Base-by-base conservation (phyloP, 306 rosid genomes). In the Rubus idaeus region DNA sequence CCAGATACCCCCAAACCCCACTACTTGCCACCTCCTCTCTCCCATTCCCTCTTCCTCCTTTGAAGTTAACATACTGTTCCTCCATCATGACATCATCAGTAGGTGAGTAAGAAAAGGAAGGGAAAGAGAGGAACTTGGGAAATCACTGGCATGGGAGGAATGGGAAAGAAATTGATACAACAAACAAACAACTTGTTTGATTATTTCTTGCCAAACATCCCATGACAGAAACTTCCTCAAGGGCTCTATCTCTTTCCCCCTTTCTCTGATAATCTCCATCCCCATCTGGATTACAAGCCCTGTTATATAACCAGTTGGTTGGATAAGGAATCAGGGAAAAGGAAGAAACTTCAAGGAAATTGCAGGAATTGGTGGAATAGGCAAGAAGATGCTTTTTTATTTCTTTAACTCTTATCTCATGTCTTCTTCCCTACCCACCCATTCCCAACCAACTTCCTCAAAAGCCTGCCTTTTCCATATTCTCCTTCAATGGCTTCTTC, bases 101-200 rank as follows among this genome's bases (percentile, higher is more conserved):
- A 1, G 39, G 65, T 30, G 0, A 11, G 16, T 6, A 30, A 37
- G 16, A 64, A 7, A 64, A 16, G 13, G 13, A 40, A 7, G 49
- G 70, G 70, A 17, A 64, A 64, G 49, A 64, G 70, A 64, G 21
- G 49, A 64, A 64, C 70, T 64, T 64, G 70, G 46, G 70, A 64
- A 39, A 17, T 9, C 23, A 14, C 46, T 7, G 70, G 69, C 46
- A 64, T 64, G 69, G 70, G 70, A 64, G 70, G 70, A 64, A 18
- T 64, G 4, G 70, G 70, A 16, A 64, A 64, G 47, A 64, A 39
- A 3, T 58, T 58, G 16, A 10, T 58, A 17, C 18, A 64, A 16
- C 21, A 63, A 39, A 40, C 23, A 23, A 17, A 6, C 12, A 30
- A 14, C 16, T 14, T 50, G 18, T 56, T 9, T 56, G 62, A 39